phyloP scores from a whole-genome alignment of 2,329 filamentous ascomycete genomes.

The Epichloe hybrida region DNA sequence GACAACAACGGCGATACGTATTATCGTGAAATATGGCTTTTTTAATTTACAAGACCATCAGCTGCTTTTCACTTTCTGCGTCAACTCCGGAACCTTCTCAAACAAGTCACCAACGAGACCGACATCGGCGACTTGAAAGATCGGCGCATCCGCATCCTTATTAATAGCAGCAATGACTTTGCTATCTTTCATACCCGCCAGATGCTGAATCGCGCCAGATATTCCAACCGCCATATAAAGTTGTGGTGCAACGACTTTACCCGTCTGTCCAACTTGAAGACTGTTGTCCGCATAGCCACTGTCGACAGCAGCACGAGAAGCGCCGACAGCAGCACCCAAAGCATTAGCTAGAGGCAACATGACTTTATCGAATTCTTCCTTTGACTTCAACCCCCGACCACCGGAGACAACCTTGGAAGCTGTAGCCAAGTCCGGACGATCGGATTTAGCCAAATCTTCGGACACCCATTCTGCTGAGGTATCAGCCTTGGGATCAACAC shows the following conservation, averaged over 20 bases:
- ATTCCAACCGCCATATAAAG: slow-evolving; percentile 93
- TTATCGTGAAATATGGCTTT: background rate
- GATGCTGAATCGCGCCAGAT: slow-evolving; percentile 91
- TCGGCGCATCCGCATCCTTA: slow-evolving; percentile 92
- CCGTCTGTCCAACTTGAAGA: slow-evolving; percentile 93
- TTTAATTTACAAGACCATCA: slow-evolving; percentile 7
- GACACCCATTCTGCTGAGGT: slow-evolving; percentile 77
- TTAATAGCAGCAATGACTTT: slow-evolving; percentile 99
- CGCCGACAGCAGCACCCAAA: slow-evolving; percentile 88
- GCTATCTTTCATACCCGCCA: slow-evolving; percentile 99
- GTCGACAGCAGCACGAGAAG: slow-evolving; percentile 88
- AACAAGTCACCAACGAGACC: slow-evolving; percentile 92
- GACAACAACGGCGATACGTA: slow-evolving; percentile 7
- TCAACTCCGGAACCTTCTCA: slow-evolving; percentile 89
- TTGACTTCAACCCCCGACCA: slow-evolving; percentile 92
- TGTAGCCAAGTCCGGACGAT: slow-evolving; percentile 86
- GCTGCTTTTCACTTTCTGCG: slow-evolving; percentile 71
- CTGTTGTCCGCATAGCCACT: slow-evolving; percentile 98
- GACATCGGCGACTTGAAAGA: slow-evolving; percentile 96
- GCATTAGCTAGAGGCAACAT: slow-evolving; percentile 89
- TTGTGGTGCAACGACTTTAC: slow-evolving; percentile 95
- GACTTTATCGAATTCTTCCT: slow-evolving; percentile 88
- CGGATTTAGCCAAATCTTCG: slow-evolving; percentile 83
- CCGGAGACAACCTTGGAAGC: slow-evolving; percentile 83
- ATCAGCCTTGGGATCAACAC: slow-evolving; percentile 67